Conservation (phyloP, 2,329 filamentous ascomycete species). For the Pyrenophora teres region DNA sequence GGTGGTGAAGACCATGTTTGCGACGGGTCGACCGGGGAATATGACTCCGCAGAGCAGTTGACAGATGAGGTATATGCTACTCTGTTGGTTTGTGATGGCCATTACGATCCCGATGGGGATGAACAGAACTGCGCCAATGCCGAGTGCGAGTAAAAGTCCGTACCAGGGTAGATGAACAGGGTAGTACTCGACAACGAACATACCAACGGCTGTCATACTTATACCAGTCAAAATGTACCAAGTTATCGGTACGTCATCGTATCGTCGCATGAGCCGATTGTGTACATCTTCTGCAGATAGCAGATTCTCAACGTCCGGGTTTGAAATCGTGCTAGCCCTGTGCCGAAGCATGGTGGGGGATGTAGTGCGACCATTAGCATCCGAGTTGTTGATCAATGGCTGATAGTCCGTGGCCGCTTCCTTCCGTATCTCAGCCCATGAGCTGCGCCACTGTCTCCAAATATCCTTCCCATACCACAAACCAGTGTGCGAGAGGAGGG, state of each 20-base stretch:
- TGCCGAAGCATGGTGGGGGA: slow-evolving; percentile 25
- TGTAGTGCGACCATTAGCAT: slow-evolving; percentile 43
- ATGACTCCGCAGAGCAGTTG: slow-evolving; percentile 81
- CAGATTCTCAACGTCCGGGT: slow-evolving; percentile 55
- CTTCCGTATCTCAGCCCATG: slow-evolving; percentile 64
- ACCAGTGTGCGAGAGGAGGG: slow-evolving; percentile 77
- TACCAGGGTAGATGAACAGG: slow-evolving; percentile 87
- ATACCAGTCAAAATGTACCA: slow-evolving; percentile 82
- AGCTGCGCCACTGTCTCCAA: slow-evolving; percentile 73
- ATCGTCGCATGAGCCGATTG: slow-evolving; percentile 79
- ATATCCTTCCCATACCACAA: slow-evolving; percentile 88
- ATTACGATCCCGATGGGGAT: slow-evolving; percentile 92
- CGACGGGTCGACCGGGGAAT: slow-evolving; percentile 83
- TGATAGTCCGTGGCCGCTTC: slow-evolving; percentile 39
- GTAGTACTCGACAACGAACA: slow-evolving; percentile 80
- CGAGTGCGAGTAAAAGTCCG: slow-evolving; percentile 76
- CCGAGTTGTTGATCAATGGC: slow-evolving; percentile 31
- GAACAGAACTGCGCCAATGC: slow-evolving; percentile 79
- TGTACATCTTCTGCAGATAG: slow-evolving; percentile 80
- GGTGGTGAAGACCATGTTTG: slow-evolving; percentile 92
- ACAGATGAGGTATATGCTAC: slow-evolving; percentile 83
- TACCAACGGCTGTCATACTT: slow-evolving; percentile 76
- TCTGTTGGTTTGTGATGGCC: slow-evolving; percentile 90
- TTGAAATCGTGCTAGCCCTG: slow-evolving; percentile 39
- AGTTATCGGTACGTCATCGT: slow-evolving; percentile 77